Evolutionary conservation across 495 filamentous ascomycete genomes (phyloP).

Genomic region (Hamigera avellanea): DNA sequence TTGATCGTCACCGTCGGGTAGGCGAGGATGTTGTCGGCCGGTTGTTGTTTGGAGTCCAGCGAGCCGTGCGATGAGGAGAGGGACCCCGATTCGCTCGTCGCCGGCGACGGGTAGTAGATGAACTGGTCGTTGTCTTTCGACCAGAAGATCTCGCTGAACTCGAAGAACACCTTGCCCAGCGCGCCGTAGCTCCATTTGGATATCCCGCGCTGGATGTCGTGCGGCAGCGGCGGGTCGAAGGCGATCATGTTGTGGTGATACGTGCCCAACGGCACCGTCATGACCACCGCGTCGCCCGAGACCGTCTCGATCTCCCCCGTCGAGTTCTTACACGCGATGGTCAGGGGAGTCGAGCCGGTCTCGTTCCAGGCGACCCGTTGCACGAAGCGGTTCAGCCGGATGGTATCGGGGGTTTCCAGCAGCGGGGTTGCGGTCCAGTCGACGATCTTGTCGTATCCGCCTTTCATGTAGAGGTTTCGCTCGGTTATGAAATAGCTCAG

Average conservation of each 20-base stretch:
- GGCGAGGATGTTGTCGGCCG: slow-evolving; percentile 13
- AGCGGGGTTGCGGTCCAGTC: slow-evolving; percentile 12
- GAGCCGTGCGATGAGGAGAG: slow-evolving; percentile 5
- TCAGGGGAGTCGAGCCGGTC: slow-evolving; percentile 3
- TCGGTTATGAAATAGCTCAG: slow-evolving; percentile 15
- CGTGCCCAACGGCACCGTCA: slow-evolving; percentile 11
- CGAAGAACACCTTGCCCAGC: slow-evolving; percentile 16
- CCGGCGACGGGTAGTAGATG: slow-evolving; percentile 14
- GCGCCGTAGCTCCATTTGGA: slow-evolving; percentile 12
- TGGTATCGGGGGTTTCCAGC: slow-evolving; percentile 3
- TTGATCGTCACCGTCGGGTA: slow-evolving; percentile 17
- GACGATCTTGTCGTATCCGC: slow-evolving; percentile 16
- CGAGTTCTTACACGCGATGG: slow-evolving; percentile 9
- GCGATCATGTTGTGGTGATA: slow-evolving; percentile 15
- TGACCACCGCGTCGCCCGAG: slow-evolving; percentile 11
- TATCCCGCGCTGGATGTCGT: slow-evolving; percentile 14
- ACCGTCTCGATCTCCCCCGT: slow-evolving; percentile 2
- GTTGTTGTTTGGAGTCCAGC: slow-evolving; percentile 4
- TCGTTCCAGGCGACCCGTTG: slow-evolving; percentile 11
- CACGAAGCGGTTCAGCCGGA: slow-evolving; percentile 12
- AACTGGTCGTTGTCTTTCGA: slow-evolving; percentile 16
- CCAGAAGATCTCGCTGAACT: slow-evolving; percentile 16
- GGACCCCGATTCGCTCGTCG: slow-evolving; percentile 7
- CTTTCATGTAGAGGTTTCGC: slow-evolving; percentile 17
- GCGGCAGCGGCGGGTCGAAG: slow-evolving; percentile 14